Evolutionary conservation across 495 filamentous ascomycete genomes (phyloP).

Genomic region (Penicillium chermesinum): DNA sequence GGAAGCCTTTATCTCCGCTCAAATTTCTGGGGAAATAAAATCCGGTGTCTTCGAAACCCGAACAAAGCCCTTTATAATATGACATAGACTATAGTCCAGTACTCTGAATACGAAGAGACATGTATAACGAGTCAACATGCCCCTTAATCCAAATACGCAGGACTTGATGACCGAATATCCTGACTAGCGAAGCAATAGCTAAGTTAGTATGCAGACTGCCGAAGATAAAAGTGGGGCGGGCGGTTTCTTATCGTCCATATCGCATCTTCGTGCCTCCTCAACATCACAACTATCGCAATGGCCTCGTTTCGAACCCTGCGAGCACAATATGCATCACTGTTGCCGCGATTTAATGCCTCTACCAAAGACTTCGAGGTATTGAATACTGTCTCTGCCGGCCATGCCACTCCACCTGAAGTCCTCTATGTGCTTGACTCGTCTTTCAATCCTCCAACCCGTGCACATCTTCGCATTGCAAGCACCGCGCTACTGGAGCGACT

Average conservation of each 20-base stretch:
- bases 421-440: conserved; percentile 90
- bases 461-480: conserved; percentile 70
- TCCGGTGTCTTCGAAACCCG: no score
- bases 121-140: no score
- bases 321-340: conserved; percentile 35
- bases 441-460: conserved; percentile 88
- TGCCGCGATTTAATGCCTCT: conserved; percentile 55
- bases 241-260: not conserved
- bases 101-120: no score
- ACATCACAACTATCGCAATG: not conserved
- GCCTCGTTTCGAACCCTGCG: conserved; percentile 13
- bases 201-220: no score
- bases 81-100: no score
- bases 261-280: not conserved
- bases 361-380: conserved; percentile 54
- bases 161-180: no score
- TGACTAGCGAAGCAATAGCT: no score
- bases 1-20: no score
- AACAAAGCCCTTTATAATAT: no score
- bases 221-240: not conserved
- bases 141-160: no score
- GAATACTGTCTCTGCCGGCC: conserved; percentile 42
- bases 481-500: conserved; percentile 52
- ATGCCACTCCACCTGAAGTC: conserved; percentile 29
- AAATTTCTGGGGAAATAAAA: no score